Conservation (phyloP, 768 basidiomycete genomes). For the Mycena floridula region DNA sequence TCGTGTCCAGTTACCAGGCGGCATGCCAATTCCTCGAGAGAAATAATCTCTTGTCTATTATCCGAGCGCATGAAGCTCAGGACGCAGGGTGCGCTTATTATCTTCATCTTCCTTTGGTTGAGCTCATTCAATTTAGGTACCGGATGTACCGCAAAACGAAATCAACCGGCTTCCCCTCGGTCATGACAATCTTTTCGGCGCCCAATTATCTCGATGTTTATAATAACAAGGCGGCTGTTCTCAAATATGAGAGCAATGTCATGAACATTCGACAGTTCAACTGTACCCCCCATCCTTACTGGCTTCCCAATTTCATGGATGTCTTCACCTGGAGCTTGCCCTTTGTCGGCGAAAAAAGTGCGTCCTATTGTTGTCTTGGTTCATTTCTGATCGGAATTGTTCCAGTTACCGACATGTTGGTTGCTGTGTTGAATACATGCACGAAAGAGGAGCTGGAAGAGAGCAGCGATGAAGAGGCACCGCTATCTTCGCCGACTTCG, state of each 20-base stretch:
- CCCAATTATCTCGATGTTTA: conserved; percentile 99
- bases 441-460: conserved; percentile 96
- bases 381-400: conserved; percentile 2
- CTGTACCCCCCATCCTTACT: conserved; percentile 92
- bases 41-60: conserved; percentile 94
- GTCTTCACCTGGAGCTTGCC: conserved; percentile 99
- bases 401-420: conserved; percentile 96
- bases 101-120: neutral
- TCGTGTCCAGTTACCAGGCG: conserved; percentile 72
- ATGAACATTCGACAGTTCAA: conserved; percentile 99
- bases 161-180: conserved; percentile 96
- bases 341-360: conserved; percentile 97
- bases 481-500: conserved; percentile 31
- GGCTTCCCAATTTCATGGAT: conserved; percentile 99
- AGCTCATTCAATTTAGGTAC: conserved; percentile 45
- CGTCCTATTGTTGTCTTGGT: neutral
- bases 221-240: conserved; percentile 97
- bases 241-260: conserved; percentile 98
- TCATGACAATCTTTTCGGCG: conserved; percentile 99
- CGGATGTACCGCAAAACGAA: conserved; percentile 99
- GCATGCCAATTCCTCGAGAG: conserved; percentile 97
- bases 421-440: conserved; percentile 93
- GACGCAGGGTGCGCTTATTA: conserved; percentile 76
- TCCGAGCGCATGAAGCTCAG: conserved; percentile 97
- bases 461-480: conserved; percentile 48